phyloP scores from a whole-genome alignment of 148 eudicot genomes.

The Amaranthus hypochondriacus region DNA sequence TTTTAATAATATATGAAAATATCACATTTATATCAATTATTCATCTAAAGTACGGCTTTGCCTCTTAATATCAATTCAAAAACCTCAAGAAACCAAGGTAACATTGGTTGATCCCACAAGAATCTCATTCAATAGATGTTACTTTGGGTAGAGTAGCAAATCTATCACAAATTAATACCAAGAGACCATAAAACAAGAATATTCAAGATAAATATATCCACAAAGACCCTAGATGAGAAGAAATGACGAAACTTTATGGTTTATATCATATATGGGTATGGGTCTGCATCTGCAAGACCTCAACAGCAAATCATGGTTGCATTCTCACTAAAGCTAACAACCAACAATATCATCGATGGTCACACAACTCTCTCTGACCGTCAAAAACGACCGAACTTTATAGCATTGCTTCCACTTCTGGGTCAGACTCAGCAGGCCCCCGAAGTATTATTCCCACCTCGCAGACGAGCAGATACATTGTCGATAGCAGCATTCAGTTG shows the following conservation, averaged over 20 bases:
- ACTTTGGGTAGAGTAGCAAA: no score
- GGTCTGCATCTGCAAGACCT: neutral
- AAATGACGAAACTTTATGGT: neutral
- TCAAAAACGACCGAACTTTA: slow-evolving; percentile 26
- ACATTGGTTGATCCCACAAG: no score
- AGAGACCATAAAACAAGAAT: slow-evolving; percentile 5
- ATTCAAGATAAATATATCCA: neutral
- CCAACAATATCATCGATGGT: neutral
- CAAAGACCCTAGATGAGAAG: neutral
- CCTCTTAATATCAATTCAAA: no score
- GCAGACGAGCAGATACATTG: slow-evolving; percentile 78
- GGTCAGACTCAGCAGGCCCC: slow-evolving; percentile 55
- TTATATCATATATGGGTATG: neutral
- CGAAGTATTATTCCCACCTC: slow-evolving; percentile 53
- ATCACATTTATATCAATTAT: no score
- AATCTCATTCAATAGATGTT: neutral
- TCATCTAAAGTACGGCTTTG: no score
- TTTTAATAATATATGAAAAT: no score
- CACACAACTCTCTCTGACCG: neutral
- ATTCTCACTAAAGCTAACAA: slow-evolving; percentile 13
- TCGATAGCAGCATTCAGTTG: slow-evolving; percentile 90
- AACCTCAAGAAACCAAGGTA: no score
- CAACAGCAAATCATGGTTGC: neutral
- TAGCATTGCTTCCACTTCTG: slow-evolving; percentile 54
- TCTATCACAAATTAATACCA: neutral